Evolutionary conservation across 306 rosid genomes (phyloP), one percentile per base, ranked within the genome.

Genomic region (Quercus cerris): DNA sequence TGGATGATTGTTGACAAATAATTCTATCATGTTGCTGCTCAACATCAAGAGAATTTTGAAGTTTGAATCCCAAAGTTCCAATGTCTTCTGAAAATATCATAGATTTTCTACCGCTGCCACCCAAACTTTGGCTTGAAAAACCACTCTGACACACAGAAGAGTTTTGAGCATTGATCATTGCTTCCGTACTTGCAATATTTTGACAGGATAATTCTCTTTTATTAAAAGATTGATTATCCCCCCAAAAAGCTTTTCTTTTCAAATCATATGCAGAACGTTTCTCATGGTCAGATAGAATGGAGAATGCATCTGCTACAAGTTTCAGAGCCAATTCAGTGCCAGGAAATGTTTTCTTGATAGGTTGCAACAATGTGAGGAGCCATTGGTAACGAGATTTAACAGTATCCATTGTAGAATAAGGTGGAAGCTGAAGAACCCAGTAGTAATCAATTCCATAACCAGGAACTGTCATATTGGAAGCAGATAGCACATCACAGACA

Each of bases 401-500:
- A 41, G 28, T 13, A 41, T 55, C 15, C 27, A 68, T 38, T 3
- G 31, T 54, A 20, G 68, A 31, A 3, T 56, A 55, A 63, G 84
- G 75, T 3, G 75, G 8, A 69, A 68, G 58, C 57, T 80, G 78
- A 67, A 80, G 57, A 75, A 67, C 56, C 79, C 79, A 80, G 52
- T 80, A 80, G 35, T 74, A 69, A 56, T 74, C 84, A 55, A 80
- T 70, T 17, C 67, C 84, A 55, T 6, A 54, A 27, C 74, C 74
- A 74, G 83, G 56, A 31, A 73, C 59, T 56, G 41, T 35, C 46
- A 64, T 62, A 19, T 18, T 64, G 38, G 74, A 78, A 19, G 81
- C 76, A 22, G 78, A 73, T 30, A 80, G 72, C 2, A 80, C 41
- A 51, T 80, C 74, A 52, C 78, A 73, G 19, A 63, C 56, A 52